Evolutionary conservation across 176 grass and related monocot species (phyloP).

Genomic region (Triticum monococcum): DNA sequence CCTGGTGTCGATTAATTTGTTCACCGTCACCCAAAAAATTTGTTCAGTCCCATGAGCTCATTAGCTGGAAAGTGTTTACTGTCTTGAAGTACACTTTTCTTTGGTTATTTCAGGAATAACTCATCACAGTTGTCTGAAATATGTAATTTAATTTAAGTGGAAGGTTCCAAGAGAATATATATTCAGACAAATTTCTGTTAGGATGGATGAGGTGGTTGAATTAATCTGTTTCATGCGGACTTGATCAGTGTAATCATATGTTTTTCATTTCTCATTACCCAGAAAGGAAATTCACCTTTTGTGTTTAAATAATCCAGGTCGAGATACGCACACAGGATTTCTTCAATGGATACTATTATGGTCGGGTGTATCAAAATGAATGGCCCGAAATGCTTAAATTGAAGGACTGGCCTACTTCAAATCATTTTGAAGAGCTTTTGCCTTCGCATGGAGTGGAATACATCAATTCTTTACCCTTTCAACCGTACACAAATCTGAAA

Average conservation of each 20-base stretch:
- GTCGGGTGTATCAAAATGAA: constrained; percentile 46
- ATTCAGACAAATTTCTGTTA: neutral
- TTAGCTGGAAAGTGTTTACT: neutral
- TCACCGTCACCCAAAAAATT: neutral
- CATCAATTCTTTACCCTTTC: constrained; percentile 65
- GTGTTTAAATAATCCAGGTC: constrained; percentile 39
- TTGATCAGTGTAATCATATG: neutral
- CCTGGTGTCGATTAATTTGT: neutral
- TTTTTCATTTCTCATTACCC: neutral
- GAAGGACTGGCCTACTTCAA: constrained; percentile 85
- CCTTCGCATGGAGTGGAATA: constrained; percentile 59
- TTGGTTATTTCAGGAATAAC: neutral
- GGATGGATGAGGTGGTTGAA: neutral
- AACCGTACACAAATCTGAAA: constrained; percentile 70
- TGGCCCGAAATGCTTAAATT: constrained; percentile 90
- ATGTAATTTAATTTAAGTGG: neutral
- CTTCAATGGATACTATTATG: constrained; percentile 56
- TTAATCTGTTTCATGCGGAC: neutral
- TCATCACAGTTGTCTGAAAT: neutral
- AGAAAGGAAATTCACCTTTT: constrained; percentile 17
- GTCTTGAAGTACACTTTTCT: neutral
- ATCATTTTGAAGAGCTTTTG: constrained; percentile 73
- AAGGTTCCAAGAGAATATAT: neutral
- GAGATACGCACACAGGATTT: constrained; percentile 47
- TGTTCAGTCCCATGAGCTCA: neutral